phyloP scores from a whole-genome alignment of 1,284 basidiomycete genomes.

The Calocybe gambosa region DNA sequence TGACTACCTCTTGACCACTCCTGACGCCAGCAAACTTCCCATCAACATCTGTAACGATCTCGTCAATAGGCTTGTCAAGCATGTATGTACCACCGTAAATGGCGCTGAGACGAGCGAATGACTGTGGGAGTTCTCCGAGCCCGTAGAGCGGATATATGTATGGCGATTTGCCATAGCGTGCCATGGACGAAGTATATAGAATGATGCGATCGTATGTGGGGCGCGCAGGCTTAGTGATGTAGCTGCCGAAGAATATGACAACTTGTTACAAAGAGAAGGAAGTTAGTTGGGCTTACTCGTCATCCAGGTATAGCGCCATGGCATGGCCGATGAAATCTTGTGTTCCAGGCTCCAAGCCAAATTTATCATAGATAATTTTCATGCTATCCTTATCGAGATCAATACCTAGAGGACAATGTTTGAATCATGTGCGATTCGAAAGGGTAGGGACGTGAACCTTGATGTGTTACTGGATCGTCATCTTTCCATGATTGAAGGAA shows the following conservation, averaged over 20 bases:
- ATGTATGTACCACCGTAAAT: constrained; percentile 99
- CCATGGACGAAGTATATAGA: constrained; percentile 98
- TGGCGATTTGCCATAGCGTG: constrained; percentile 98
- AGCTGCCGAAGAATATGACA: constrained; percentile 45
- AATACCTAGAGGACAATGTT: constrained; percentile 49
- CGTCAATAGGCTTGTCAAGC: constrained; percentile 94
- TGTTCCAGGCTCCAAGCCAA: constrained; percentile 94
- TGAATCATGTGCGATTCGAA: background rate
- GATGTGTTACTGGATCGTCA: constrained; percentile 90
- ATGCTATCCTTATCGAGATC: constrained; percentile 85
- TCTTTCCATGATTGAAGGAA: constrained; percentile 96
- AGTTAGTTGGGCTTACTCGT: constrained; percentile 65
- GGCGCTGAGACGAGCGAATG: constrained; percentile 95
- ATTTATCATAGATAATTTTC: constrained; percentile 94
- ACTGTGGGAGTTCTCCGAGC: constrained; percentile 97
- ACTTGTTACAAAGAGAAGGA: background rate
- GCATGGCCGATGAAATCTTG: constrained; percentile 99
- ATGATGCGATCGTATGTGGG: constrained; percentile 93
- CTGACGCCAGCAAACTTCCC: constrained; percentile 95
- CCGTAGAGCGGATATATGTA: constrained; percentile 99
- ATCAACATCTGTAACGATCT: constrained; percentile 80
- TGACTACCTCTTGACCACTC: constrained; percentile 88
- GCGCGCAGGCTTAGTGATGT: constrained; percentile 89
- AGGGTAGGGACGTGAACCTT: constrained; percentile 54
- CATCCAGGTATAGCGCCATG: constrained; percentile 97